Base-by-base conservation (phyloP, 78 protist genomes). In the Reticulomyxa filosa region DNA sequence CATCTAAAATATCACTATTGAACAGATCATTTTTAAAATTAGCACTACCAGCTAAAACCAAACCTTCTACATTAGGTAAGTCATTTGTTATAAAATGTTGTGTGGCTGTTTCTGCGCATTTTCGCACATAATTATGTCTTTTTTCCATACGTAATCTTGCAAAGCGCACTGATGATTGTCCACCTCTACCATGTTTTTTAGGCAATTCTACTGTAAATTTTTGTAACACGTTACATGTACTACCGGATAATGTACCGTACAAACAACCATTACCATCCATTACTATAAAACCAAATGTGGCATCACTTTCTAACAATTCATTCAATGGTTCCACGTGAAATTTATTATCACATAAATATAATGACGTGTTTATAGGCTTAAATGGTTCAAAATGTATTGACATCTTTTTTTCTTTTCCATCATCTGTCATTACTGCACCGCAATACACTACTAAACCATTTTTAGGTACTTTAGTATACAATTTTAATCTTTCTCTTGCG, bases 111-210 rank as follows among this genome's bases (percentile, higher is more conserved):
- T 96, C 99, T 2, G 96, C 89, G 8, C 88, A 95, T 59, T 88
- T 85, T 30, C 95, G 69, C 52, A 92, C 87, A 70, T 92, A 96
- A 79, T 93, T 89, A 76, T 85, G 94, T 4, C 99, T 87, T 72
- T 85, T 87, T 71, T 93, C 99, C 50, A 82, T 39, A 32, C 99
- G 95, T 22, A 96, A 71, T 69, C 98, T 93, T 50, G 95, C 94
- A 46, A 96, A 96, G 76, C 99, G 98, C 23, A 84, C 75, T 23
- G 98, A 88, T 0, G 98, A 94, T 85, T 94, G 98, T 38, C 97
- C 98, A 57, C 97, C 97, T 4, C 96, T 74, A 29, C 65, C 65
- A 46, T 59, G 65, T 83, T 97, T 97, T 90, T 94, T 94, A 30
- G 99, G 99, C 13, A 97, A 83, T 23, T 97, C 98, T 36, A 94